Percentiles rank a stretch among this genome's conserved stretches.
Evolutionary conservation across 805 yeast genomes (phyloP).

Genomic region (Saccharomycodes ludwigii): DNA sequence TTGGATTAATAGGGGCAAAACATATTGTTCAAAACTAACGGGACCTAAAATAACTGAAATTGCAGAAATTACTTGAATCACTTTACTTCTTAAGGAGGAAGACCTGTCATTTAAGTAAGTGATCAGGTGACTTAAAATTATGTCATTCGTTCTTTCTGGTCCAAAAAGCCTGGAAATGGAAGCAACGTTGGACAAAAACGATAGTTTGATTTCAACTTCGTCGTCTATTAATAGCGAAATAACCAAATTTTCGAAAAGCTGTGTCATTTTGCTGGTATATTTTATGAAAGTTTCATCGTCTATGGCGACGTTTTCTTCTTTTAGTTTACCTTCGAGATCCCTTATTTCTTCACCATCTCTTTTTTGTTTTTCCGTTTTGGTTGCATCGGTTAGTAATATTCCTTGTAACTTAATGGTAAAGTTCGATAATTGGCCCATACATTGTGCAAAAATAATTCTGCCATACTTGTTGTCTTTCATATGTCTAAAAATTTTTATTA

Average conservation of each 20-base stretch:
- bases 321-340: too few species aligned
- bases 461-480: constrained; percentile 32
- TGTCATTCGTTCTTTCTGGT: constrained; percentile 75
- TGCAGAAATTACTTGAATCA: constrained; percentile 59
- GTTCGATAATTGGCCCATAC: constrained; percentile 61
- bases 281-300: constrained; percentile 13
- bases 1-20: constrained; percentile 74
- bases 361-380: too few species aligned
- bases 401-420: constrained; percentile 53
- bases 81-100: constrained; percentile 51
- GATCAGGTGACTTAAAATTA: constrained; percentile 79
- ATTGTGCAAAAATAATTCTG: constrained; percentile 56
- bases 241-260: constrained; percentile 51
- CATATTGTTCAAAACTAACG: constrained; percentile 72
- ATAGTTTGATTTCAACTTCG: constrained; percentile 51
- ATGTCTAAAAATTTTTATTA: constrained; percentile 32
- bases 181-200: constrained; percentile 58
- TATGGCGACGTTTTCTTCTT: constrained; percentile 9
- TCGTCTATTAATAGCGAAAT: constrained; percentile 58
- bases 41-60: constrained; percentile 75
- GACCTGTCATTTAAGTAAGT: constrained; percentile 80
- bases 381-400: constrained; percentile 23
- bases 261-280: constrained; percentile 14
- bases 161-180: constrained; percentile 77
- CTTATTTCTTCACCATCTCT: too few species aligned